Percentiles rank a stretch among this genome's conserved stretches.
These are phyloP conservation scores for Nemania abortiva DNA, from an alignment of 2,329 filamentous ascomycete genomes.

Conservation along the genomic window DNA sequence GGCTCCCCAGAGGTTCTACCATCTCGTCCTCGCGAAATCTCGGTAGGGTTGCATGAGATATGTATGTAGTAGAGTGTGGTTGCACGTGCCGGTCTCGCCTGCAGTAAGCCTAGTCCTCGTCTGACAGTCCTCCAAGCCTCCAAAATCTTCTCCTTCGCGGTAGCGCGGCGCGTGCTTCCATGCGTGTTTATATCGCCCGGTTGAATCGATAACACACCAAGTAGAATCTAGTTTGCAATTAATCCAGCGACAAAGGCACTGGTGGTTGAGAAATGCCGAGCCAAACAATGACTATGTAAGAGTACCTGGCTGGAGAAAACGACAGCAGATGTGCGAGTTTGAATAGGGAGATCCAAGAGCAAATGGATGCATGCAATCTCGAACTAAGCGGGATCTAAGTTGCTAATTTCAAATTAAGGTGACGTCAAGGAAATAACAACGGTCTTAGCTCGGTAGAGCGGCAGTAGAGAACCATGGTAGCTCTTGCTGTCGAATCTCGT, in stretches of 20 bases:
- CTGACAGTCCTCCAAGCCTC: slow-evolving; percentile 8
- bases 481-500: background rate
- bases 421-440: slow-evolving; percentile 36
- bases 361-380: slow-evolving; percentile 29
- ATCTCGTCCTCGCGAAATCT: slow-evolving; percentile 24
- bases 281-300: slow-evolving; percentile 19
- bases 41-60: slow-evolving; percentile 14
- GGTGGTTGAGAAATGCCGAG: background rate
- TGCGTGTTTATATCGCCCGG: slow-evolving; percentile 2
- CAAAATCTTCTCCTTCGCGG: slow-evolving; percentile 11
- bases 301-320: background rate
- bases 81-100: slow-evolving; percentile 13
- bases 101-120: background rate
- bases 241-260: slow-evolving; percentile 13
- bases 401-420: slow-evolving; percentile 34
- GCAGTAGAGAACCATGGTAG: slow-evolving; percentile 7
- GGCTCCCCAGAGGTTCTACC: background rate
- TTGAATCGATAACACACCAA: slow-evolving; percentile 1
- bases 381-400: slow-evolving; percentile 34
- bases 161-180: slow-evolving; percentile 25
- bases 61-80: background rate
- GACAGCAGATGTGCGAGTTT: slow-evolving; percentile 2
- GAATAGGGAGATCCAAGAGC: background rate
- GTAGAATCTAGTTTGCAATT: background rate
- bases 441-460: slow-evolving; percentile 12